Evolutionary conservation across 2,329 filamentous ascomycete genomes (phyloP), one percentile per base, ranked within the genome.

Genomic region (Ascochyta rabiei): DNA sequence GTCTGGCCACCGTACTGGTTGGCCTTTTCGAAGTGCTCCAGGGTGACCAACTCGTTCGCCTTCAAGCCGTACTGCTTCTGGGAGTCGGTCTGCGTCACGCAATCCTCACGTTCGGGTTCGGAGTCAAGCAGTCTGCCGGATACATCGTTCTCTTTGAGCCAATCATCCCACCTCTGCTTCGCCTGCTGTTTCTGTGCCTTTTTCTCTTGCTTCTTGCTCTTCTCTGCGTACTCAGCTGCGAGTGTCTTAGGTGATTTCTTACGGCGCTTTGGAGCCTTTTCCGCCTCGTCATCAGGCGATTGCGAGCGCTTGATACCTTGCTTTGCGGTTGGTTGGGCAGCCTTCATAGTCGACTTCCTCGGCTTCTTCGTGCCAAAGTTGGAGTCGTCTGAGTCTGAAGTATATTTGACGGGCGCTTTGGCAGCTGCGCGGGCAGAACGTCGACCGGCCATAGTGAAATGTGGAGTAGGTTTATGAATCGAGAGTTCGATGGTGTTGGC

Each of bases 341-440:
- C 31, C n/a, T 45, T 48, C 16, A 35, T 53, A n/a, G 28, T 44
- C 8, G 30, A 21, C 8, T 26, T 53, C 35, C 40, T 50, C 41
- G 18, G 37, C 23, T 54, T 59, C 43, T 49, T 53, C 10, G 47
- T 40, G 19, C 54, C 59, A 13, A 60, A 60, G 18, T 59, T 53
- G 4, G 59, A 64, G 2, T 46, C 56, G 19, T 57, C 53, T 2
- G 57, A 56, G 16, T 54, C 57, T 10, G 60, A 62, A 1, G 53
- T 57, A 37, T 62, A 62, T 21, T 63, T 61, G 0, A 64, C 55
- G 16, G 58, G 53, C 41, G 59, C 57, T 38, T 62, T 59, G 3
- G 38, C 28, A 24, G 38, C 50, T 5, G 56, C 48, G 34, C 60
- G 55, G n/a, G 48, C 53, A 13, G 57, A 62, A 38, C 49, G 33